Evolutionary conservation across 495 filamentous ascomycete species (phyloP).

Genomic region (Neohortaea acidophila): DNA sequence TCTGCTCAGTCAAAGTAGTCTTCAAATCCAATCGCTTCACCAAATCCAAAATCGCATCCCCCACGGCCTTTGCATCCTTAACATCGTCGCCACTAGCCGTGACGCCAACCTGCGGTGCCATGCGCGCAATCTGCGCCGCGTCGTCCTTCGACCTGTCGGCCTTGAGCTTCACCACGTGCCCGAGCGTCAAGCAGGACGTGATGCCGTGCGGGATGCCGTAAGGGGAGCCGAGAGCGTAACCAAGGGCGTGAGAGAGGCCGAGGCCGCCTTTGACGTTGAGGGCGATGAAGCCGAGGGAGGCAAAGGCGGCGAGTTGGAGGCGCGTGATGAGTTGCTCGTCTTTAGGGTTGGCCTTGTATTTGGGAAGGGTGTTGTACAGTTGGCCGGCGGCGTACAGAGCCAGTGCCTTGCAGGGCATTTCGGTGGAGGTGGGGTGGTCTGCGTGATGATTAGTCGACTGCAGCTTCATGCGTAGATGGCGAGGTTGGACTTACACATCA

Average conservation of each 20-base stretch:
- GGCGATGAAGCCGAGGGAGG: conserved; percentile 29
- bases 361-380: conserved; percentile 31
- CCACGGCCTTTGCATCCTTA: conserved; percentile 24
- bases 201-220: conserved; percentile 38
- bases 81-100: conserved; percentile 24
- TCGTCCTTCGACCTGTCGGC: conserved; percentile 25
- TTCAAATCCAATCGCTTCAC: conserved; percentile 25
- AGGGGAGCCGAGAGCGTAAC: conserved; percentile 35
- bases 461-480: not conserved
- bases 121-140: conserved; percentile 31
- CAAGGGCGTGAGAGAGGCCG: conserved; percentile 32
- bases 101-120: conserved; percentile 27
- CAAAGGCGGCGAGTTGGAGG: conserved; percentile 33
- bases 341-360: conserved; percentile 27
- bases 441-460: not conserved
- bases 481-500: conserved; percentile 16
- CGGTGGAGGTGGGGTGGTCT: conserved; percentile 34
- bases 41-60: conserved; percentile 25
- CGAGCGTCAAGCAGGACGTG: conserved; percentile 34
- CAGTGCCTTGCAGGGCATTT: conserved; percentile 31
- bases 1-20: conserved; percentile 24
- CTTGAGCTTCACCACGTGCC: conserved; percentile 33
- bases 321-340: conserved; percentile 31
- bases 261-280: conserved; percentile 31
- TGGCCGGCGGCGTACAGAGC: conserved; percentile 25